phyloP scores from a whole-genome alignment of 2,329 filamentous ascomycete species.

The Teratosphaeriaceae sp. region DNA sequence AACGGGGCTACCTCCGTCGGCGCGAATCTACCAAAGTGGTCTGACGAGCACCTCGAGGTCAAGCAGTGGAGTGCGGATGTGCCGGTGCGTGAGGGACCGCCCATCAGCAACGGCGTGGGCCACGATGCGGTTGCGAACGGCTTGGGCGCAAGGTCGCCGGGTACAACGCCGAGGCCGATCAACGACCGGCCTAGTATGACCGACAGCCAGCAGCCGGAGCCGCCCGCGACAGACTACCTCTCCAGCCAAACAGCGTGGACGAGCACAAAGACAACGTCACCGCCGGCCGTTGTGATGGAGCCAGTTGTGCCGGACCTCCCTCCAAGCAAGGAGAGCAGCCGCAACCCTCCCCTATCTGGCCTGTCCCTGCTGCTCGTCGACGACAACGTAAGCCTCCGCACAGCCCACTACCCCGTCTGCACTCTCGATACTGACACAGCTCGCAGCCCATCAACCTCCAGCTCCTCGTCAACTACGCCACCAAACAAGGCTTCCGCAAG shows the following conservation, averaged over 20 bases:
- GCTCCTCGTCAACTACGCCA: conserved; percentile 24
- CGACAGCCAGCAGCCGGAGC: neutral
- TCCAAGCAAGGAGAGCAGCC: neutral
- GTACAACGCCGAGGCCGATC: no score
- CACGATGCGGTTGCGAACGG: no score
- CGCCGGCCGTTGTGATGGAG: neutral
- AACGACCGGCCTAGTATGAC: neutral
- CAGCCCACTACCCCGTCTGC: neutral
- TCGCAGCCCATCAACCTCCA: conserved; percentile 26
- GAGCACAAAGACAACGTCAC: neutral
- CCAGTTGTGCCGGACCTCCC: no score
- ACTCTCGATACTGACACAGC: neutral
- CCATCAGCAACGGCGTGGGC: neutral
- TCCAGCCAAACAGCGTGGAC: neutral
- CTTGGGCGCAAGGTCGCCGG: no score
- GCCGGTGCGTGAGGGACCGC: neutral
- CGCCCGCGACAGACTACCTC: neutral
- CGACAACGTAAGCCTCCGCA: conserved; percentile 28
- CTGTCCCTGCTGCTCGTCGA: conserved; percentile 27
- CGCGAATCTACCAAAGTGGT: neutral
- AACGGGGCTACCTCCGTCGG: neutral
- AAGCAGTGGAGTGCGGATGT: neutral
- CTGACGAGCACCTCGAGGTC: neutral
- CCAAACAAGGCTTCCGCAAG: conserved; percentile 32
- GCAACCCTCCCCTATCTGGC: conserved; percentile 3